These are phyloP conservation scores for Mrakia gelida DNA, from an alignment of 768 basidiomycete genomes.

Conservation along the genomic window DNA sequence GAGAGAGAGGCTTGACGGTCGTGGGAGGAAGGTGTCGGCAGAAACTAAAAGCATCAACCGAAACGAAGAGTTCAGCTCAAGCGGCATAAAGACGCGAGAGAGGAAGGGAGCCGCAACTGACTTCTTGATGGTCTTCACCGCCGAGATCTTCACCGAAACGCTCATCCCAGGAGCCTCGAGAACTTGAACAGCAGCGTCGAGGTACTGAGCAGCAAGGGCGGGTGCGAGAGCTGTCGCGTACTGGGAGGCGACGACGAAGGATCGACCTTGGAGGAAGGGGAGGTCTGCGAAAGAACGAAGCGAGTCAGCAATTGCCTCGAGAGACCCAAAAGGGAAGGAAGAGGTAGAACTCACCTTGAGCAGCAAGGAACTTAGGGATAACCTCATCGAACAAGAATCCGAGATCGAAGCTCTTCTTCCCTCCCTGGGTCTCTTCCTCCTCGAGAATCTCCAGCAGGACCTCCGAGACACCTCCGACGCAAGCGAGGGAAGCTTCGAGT, in stretches of 20 bases:
- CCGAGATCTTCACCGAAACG: conserved; percentile 88
- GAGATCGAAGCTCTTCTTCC: conserved; percentile 67
- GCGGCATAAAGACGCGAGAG: neutral
- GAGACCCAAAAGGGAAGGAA: neutral
- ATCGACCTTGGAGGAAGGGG: conserved; percentile 91
- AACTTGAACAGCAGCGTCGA: conserved; percentile 79
- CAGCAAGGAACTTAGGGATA: conserved; percentile 67
- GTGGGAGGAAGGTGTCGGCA: conserved; percentile 51
- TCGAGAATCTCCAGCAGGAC: conserved; percentile 70
- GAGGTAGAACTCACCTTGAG: conserved; percentile 57
- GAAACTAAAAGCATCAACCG: conserved; percentile 42
- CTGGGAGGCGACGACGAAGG: conserved; percentile 90
- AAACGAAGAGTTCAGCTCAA: conserved; percentile 44
- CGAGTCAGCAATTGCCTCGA: neutral
- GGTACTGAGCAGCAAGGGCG: conserved; percentile 73
- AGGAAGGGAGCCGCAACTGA: conserved; percentile 41
- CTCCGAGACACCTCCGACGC: conserved; percentile 74
- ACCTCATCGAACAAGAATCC: conserved; percentile 69
- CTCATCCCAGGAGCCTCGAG: conserved; percentile 67
- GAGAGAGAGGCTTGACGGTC: conserved; percentile 59
- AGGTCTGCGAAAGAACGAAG: conserved; percentile 53
- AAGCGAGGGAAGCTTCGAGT: conserved; percentile 77
- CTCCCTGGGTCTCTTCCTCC: conserved; percentile 64
- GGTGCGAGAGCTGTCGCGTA: conserved; percentile 69
- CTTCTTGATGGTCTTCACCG: conserved; percentile 91